Evolutionary conservation across 139 green algal species (phyloP).

Genomic region (Zygnema circumcarinatum): DNA sequence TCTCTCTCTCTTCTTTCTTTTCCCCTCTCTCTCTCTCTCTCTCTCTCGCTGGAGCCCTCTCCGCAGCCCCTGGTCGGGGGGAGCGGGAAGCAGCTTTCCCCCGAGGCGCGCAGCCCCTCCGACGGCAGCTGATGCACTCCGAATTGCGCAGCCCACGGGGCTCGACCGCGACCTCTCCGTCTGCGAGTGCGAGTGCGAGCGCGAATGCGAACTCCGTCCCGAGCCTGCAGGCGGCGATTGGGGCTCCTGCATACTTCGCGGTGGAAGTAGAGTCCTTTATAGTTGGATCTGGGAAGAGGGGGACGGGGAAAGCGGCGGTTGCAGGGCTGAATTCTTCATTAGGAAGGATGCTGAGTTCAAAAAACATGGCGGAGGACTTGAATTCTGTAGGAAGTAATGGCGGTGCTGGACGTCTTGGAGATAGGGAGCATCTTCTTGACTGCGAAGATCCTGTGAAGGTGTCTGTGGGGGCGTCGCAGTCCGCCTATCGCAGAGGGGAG

Average conservation of each 20-base stretch:
- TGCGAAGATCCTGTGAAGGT: neutral
- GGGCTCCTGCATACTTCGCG: too few species aligned
- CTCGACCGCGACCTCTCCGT: neutral
- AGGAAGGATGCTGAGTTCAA: neutral
- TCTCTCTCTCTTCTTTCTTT: neutral
- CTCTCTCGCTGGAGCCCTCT: neutral
- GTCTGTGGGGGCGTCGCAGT: neutral
- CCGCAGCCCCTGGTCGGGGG: neutral
- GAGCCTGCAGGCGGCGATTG: too few species aligned
- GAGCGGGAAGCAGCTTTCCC: neutral
- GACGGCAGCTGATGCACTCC: neutral
- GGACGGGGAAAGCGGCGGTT: too few species aligned
- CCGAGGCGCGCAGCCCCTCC: neutral
- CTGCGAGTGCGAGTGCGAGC: neutral
- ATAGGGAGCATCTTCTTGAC: constrained; percentile 9
- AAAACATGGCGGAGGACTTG: neutral
- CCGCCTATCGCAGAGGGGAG: constrained; percentile 6
- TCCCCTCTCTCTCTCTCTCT: neutral
- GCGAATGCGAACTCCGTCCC: too few species aligned
- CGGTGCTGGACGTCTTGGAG: neutral
- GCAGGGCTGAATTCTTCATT: neutral
- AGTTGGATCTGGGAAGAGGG: too few species aligned
- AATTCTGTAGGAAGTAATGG: neutral
- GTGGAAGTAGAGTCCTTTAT: too few species aligned
- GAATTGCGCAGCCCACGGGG: neutral